These are phyloP conservation scores for Solanum dulcamara DNA, from an alignment of 257 asterid species.

Conservation along the genomic window DNA sequence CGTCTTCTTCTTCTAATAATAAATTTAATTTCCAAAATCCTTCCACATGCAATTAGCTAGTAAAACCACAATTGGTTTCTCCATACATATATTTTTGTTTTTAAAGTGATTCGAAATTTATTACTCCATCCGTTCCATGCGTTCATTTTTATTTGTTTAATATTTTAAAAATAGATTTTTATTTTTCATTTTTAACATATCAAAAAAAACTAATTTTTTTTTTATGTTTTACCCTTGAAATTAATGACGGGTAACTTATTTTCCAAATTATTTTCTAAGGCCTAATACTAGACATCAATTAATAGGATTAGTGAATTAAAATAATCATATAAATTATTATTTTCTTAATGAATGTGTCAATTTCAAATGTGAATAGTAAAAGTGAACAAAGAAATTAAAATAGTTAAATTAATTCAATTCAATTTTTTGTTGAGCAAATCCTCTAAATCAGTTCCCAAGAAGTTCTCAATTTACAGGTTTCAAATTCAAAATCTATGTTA, in stretches of 20 bases:
- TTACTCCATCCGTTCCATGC: no score
- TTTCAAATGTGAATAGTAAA: no score
- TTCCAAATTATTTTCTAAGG: no score
- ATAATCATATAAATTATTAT: no score
- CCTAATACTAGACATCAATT: no score
- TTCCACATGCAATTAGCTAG: not conserved
- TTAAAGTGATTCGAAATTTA: not conserved
- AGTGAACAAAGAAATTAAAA: no score
- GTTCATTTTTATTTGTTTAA: no score
- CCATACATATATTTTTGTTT: not conserved
- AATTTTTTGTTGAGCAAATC: not conserved
- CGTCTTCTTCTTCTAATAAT: not conserved
- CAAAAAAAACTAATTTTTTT: no score
- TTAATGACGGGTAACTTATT: no score
- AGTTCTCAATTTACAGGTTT: not conserved
- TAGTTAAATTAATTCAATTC: not conserved
- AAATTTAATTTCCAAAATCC: not conserved
- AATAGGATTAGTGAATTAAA: no score
- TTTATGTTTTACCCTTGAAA: no score
- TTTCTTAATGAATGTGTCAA: no score
- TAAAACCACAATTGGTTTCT: not conserved
- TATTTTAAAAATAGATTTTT: not conserved
- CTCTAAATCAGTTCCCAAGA: not conserved
- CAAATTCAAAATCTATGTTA: not conserved
- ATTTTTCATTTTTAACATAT: not conserved